These are phyloP conservation scores for Floccularia luteovirens DNA, from an alignment of 768 basidiomycete species.

Conservation along the genomic window DNA sequence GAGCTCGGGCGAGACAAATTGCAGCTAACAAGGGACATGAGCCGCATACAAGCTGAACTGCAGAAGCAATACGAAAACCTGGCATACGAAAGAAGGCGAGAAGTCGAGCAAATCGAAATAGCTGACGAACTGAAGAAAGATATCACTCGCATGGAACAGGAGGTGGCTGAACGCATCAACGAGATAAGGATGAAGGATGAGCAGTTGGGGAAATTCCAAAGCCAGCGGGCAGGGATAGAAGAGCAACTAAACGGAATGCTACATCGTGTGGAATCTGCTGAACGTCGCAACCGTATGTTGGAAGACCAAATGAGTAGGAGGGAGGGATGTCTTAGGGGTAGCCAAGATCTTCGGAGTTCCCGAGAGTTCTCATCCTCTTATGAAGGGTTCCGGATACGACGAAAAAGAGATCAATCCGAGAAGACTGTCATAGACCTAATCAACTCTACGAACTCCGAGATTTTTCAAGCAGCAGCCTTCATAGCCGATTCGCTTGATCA, in stretches of 20 bases:
- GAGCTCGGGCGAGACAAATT: constrained; percentile 14
- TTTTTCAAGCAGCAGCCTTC: constrained; percentile 30
- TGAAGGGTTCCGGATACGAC: constrained; percentile 1
- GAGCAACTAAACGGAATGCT: constrained; percentile 14
- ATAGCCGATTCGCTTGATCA: constrained; percentile 29
- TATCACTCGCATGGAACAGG: constrained; percentile 6
- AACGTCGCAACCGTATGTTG: constrained; percentile 23
- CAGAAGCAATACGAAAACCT: constrained; percentile 6
- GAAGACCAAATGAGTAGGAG: constrained; percentile 25
- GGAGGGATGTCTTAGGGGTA: too few species aligned
- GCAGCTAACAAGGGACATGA: background rate
- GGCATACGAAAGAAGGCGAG: background rate
- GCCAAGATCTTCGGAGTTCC: constrained; percentile 21
- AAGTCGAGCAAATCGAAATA: constrained; percentile 3
- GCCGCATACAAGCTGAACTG: constrained; percentile 3
- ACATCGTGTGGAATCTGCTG: constrained; percentile 10
- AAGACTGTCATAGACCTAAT: constrained; percentile 16
- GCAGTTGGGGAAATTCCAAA: constrained; percentile 15
- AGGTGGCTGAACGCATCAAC: constrained; percentile 8
- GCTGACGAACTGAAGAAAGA: constrained; percentile 7
- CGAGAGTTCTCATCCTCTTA: constrained; percentile 8
- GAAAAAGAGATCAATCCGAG: constrained; percentile 5
- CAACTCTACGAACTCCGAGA: constrained; percentile 27
- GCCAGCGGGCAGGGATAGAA: constrained; percentile 10
- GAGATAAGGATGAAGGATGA: constrained; percentile 7